Base-by-base conservation (phyloP, 306 rosid genomes). In the Quillaja saponaria region DNA sequence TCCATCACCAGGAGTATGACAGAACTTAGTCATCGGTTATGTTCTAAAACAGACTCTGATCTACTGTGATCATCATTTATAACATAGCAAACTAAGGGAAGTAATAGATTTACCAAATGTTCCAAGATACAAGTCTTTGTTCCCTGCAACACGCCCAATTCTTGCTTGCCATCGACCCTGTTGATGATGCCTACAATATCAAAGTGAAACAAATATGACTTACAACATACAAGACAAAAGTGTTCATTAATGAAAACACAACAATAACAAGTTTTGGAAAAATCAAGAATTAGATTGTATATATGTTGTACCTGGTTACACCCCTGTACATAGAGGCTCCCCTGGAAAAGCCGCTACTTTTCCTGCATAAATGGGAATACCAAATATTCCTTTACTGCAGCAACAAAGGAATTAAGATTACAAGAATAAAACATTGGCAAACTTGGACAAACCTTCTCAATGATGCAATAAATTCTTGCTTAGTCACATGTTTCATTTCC, bases 111-210 rank as follows among this genome's bases (percentile, higher is more conserved):
- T 80, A 90, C 97, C 96, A 11, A 94, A 94, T 28, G 97, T 94
- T 64, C 99, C 99, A 7, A 94, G 86, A 73, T 94, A 94, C 0
- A 94, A 53, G 52, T 94, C 99, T 63, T 94, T 94, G 83, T 94
- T 94, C 39, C 99, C 99, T 0, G 99, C 97, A 42, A 94, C 99
- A 9, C 99, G 99, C 50, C 99, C 99, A 6, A 94, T 94, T 72
- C 99, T 85, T 7, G 99, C 99, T 75, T 94, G 99, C 99, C 97
- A 94, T 19, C 99, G 68, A 28, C 99, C 99, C 73, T 94, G 97
- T 66, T 94, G 99, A 71, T 94, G 99, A 67, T 94, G 99, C 90
- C 97, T 90, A 77, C 47, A 69, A 28, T 4, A 59, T 25, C 13
- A 38, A 71, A 54, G 13, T 35, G 53, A 18, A 41, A 38, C 18